Percentiles rank a stretch among this genome's conserved stretches.
Evolutionary conservation across 2,329 filamentous ascomycete species (phyloP).

Genomic region (Acephala macrosclerotiorum): DNA sequence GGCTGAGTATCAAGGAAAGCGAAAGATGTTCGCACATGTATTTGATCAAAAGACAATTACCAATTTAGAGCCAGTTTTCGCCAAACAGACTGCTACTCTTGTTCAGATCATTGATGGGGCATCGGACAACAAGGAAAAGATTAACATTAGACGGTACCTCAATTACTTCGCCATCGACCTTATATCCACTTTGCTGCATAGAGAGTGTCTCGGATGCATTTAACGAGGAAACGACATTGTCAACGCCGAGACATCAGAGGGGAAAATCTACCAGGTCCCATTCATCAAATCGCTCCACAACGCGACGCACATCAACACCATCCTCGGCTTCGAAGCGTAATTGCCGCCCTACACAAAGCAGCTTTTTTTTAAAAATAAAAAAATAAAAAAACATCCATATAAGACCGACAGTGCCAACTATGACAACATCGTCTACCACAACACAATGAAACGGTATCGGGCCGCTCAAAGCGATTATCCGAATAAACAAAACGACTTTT

Average conservation of each 20-base stretch:
- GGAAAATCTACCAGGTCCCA: slow-evolving; percentile 28
- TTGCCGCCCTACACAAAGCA: slow-evolving; percentile 29
- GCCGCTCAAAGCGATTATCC: no score
- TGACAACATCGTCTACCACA: slow-evolving; percentile 37
- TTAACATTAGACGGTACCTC: slow-evolving; percentile 56
- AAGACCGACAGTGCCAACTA: slow-evolving; percentile 30
- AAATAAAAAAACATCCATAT: slow-evolving; percentile 29
- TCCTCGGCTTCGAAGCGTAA: slow-evolving; percentile 32
- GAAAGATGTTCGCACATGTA: slow-evolving; percentile 56
- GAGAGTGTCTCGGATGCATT: slow-evolving; percentile 55
- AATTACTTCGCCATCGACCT: slow-evolving; percentile 63
- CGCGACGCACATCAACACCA: slow-evolving; percentile 32
- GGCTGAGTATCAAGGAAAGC: slow-evolving; percentile 57
- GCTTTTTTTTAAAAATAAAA: no score
- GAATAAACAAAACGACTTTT: slow-evolving; percentile 56
- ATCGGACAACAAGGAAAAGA: slow-evolving; percentile 47
- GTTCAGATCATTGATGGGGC: slow-evolving; percentile 51
- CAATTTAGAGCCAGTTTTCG: slow-evolving; percentile 59
- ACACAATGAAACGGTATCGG: slow-evolving; percentile 27
- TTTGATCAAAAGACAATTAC: slow-evolving; percentile 60
- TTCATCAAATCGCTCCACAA: slow-evolving; percentile 34
- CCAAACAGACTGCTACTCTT: slow-evolving; percentile 54
- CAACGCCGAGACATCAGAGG: slow-evolving; percentile 45
- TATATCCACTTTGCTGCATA: slow-evolving; percentile 60
- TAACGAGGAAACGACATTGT: slow-evolving; percentile 55